Evolutionary conservation across 129 eudicot species (phyloP), one percentile per base, ranked within the genome.

Genomic region (Saposhnikovia divaricata): DNA sequence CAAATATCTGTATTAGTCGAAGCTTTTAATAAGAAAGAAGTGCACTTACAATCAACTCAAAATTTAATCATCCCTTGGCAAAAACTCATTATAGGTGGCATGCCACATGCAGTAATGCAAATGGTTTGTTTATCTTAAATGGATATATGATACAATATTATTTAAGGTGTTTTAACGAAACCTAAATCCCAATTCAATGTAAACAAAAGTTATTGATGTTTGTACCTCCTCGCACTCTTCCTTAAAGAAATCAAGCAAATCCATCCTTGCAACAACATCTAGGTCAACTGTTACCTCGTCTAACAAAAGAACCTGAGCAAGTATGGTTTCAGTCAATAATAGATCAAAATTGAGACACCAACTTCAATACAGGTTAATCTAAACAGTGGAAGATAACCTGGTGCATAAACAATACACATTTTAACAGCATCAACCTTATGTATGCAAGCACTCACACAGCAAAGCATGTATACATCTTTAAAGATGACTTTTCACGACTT

Each of bases 191-290:
- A 0, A 44, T 75, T 48, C 16, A 28, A 23, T 25, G 27, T 39
- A 78, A 51, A 42, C 74, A 40, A 37, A 78, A 38, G 72, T 63
- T 15, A 1, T 78, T 34, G 55, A 77, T 11, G 74, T 31, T n/a
- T 39, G 21, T 83, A 94, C 98, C 97, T 91, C 87, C 76, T 94
- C 98, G 85, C 97, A 94, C 82, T 94, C 98, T 85, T 94, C 93
- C 87, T 83, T 88, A 66, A 94, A 91, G 84, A 88, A 94, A 40
- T 94, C 98, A 45, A 91, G 87, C 45, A 94, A 85, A 90, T 94
- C 98, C 97, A 94, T 87, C 88, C 98, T 87, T 63, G 98, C 97
- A 70, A 94, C 97, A 57, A 94, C 96, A 86, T 94, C 98, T 51
- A 94, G 85, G 76, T 94, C 98, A 13, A 94, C 98, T 1, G 98